Evolutionary conservation across 257 asterid species (phyloP).

Genomic region (Catharanthus roseus): DNA sequence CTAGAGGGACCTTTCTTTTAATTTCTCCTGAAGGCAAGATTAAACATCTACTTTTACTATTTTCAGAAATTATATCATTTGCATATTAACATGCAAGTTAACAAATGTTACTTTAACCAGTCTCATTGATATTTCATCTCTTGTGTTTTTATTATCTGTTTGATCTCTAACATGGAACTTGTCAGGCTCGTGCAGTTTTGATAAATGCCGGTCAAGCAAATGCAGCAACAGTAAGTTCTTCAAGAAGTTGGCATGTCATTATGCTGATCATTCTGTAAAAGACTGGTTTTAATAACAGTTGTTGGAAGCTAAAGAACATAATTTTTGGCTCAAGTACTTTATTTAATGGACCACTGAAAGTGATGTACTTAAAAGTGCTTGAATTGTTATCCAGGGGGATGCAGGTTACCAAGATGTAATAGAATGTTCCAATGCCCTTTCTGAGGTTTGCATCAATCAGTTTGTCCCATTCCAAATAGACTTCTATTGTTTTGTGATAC

Average conservation of each 20-base stretch:
- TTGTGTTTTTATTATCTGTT: background rate
- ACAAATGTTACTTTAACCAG: background rate
- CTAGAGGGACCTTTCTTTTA: background rate
- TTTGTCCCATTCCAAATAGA: background rate
- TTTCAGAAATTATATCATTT: background rate
- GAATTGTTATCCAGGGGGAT: constrained; percentile 63
- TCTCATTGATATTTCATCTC: background rate
- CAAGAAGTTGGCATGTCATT: background rate
- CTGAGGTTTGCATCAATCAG: constrained; percentile 48
- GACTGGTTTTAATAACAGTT: background rate
- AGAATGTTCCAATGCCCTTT: constrained; percentile 70
- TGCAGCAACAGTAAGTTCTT: constrained; percentile 80
- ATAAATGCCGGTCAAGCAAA: constrained; percentile 99
- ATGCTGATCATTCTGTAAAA: background rate
- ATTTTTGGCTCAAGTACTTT: background rate
- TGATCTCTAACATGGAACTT: constrained; percentile 22
- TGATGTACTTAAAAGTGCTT: background rate
- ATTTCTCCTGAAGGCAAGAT: background rate
- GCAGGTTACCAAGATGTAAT: constrained; percentile 89
- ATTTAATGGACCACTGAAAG: background rate
- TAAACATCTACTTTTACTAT: background rate
- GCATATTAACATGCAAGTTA: background rate
- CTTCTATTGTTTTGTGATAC: constrained; percentile 9
- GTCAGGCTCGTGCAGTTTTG: constrained; percentile 93
- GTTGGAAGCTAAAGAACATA: background rate